Base-by-base conservation (phyloP, 2,329 filamentous ascomycete species). In the Celoporthe dispersa region DNA sequence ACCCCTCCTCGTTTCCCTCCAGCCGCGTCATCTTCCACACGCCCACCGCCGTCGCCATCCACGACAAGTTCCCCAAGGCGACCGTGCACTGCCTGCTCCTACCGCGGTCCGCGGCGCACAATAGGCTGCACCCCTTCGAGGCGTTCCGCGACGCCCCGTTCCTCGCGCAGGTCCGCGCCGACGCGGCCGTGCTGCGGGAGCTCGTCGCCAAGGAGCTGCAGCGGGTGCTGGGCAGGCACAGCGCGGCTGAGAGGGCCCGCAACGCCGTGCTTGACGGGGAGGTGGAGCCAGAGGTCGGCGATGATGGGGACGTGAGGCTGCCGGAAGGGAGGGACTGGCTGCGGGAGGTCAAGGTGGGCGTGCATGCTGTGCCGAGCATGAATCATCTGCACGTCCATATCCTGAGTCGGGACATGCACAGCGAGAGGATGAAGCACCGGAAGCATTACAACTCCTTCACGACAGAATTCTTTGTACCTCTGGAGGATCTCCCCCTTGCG, bases 401-500 rank as follows among this genome's bases (percentile, higher is more conserved):
- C 39, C 81, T 98, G 69, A 93, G 92, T 53, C 84, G 88, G 25
- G 96, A 99, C 78, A 91, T 93, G 85, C 85, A 89, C 75, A 94
- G 91, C 51, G 85, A 87, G 14, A 86, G 85, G 61, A 74, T 98
- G 80, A 93, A 91, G 81, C 90, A 95, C 77, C 86, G 90, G 73
- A 95, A 94, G 79, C 96, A 98, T 81, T 98, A 98, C 81, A 93
- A 96, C 77, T 96, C 92, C 73, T 98, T 98, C 81, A 90, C 88
- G 41, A 97, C 94, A 66, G 87, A 88, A 3, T 99, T 98, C 78
- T 88, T 99, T 31, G 87, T 98, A 16, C 84, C 86, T 22, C 76
- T 98, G 35, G 89, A 89, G 31, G 92, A 94, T 71, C 95, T 98
- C 64, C 95, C 96, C 5, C 81, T 98, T 39, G 84, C 85, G 0